Base-by-base conservation (phyloP, 345 rosid species). In the Triadica sebifera region DNA sequence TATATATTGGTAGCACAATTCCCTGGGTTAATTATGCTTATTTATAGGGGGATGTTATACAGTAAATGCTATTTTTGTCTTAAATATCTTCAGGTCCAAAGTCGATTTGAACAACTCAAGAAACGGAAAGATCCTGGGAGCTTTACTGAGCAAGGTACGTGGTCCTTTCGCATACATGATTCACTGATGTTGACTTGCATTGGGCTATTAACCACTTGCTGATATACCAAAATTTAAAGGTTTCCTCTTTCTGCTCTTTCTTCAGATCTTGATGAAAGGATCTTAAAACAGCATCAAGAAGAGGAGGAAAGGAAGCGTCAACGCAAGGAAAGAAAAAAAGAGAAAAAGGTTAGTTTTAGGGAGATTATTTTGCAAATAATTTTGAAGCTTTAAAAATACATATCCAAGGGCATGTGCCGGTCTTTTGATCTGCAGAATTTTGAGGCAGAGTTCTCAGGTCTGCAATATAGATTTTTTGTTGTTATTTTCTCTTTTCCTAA, bases 321-420 rank as follows among this genome's bases (percentile, higher is more conserved):
- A 74, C 90, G 91, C 13, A 81, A 94, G 60, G 98, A 94, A 84
- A 91, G 84, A 82, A 94, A 93, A 89, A 94, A 91, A 81, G 99
- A 95, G 81, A 95, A 95, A 87, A 94, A 95, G 94, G 99, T 81
- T 66, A 77, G 84, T 82, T 9, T 67, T 49, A 41, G 64, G 34
- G 22, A 29, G 34, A 29, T 65, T 24, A 12, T 55, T 12, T 15
- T 49, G 0, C 12, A 39, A 71, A 46, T 62, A 22, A 4, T 38
- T 59, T 61, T 22, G 6, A 45, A 8, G 61, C 50, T 5, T 49
- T 15, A 49, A 45, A 19, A 1, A 71, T n/a, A 17, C 34, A 34
- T 50, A 9, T 9, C 29, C 61, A n/a, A 25, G 39, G 70, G 24
- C 29, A 29, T 49, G 19, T 19, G 11, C 11, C 34, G 6, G 12